phyloP scores from a whole-genome alignment of 345 rosid species.

The Tarenaya hassleriana region DNA sequence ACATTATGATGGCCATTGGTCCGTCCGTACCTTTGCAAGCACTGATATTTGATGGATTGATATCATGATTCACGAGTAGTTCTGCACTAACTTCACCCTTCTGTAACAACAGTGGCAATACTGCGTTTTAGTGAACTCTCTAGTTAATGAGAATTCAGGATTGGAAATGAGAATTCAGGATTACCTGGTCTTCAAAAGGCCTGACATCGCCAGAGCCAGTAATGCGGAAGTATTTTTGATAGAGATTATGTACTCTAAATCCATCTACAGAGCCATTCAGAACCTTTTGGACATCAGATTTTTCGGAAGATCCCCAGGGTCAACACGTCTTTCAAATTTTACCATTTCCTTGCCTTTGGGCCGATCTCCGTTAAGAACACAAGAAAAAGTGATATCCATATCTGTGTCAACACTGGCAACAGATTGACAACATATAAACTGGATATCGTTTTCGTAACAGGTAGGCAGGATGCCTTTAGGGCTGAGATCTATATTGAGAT shows the following conservation, averaged over 20 bases:
- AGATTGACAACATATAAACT: conserved; percentile 88
- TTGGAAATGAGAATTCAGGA: not conserved
- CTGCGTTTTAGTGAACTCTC: no score
- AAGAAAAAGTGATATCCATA: conserved; percentile 61
- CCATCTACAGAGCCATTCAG: conserved; percentile 74
- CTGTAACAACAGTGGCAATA: conserved; percentile 33
- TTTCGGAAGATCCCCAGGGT: conserved; percentile 59
- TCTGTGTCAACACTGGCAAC: conserved; percentile 65
- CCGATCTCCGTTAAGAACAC: conserved; percentile 80
- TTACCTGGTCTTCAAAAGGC: conserved; percentile 87
- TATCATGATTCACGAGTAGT: conserved; percentile 57
- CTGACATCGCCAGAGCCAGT: conserved; percentile 93
- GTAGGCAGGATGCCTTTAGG: conserved; percentile 61
- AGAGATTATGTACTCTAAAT: conserved; percentile 74
- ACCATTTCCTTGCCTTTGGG: conserved; percentile 96
- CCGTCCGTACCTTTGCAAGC: conserved; percentile 75
- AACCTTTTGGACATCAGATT: conserved; percentile 67
- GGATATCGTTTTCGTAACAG: conserved; percentile 76
- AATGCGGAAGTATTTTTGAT: conserved; percentile 80
- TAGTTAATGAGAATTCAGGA: conserved; percentile 10
- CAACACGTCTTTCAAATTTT: conserved; percentile 51
- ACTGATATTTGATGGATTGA: conserved; percentile 47
- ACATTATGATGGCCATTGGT: conserved; percentile 80
- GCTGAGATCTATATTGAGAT: conserved; percentile 51
- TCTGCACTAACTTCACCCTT: conserved; percentile 65